A percentile compares a stretch with the other conserved stretches of the same genome.
phyloP scores from a whole-genome alignment of 345 rosid species.

The Luvunga scandens region DNA sequence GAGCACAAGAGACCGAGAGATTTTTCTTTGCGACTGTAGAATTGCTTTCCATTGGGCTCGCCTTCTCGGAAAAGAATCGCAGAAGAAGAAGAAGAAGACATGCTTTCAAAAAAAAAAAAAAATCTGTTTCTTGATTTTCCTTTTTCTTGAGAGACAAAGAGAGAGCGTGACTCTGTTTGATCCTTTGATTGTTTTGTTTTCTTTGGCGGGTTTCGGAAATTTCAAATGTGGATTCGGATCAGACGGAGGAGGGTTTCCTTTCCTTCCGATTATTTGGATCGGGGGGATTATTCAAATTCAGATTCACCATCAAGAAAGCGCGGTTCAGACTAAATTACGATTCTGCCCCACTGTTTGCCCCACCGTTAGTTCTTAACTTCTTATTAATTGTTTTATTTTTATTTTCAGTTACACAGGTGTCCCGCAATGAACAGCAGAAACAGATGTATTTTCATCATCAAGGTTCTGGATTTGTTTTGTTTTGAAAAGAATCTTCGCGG shows the following conservation, averaged over 20 bases:
- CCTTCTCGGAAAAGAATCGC: slow-evolving; percentile 29
- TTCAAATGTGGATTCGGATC: slow-evolving; percentile 35
- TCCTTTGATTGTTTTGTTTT: too few species aligned
- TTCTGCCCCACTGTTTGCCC: background rate
- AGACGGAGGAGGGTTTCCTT: background rate
- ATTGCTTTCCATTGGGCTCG: slow-evolving; percentile 35
- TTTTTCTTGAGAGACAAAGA: background rate
- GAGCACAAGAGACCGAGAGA: slow-evolving; percentile 74
- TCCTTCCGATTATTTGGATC: background rate
- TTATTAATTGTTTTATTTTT: too few species aligned
- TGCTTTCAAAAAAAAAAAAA: background rate
- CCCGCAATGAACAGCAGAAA: too few species aligned
- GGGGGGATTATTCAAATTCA: slow-evolving; percentile 20
- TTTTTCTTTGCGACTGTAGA: slow-evolving; percentile 74
- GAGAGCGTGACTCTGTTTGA: background rate
- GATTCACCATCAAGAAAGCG: slow-evolving; percentile 2
- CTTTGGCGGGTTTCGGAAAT: slow-evolving; percentile 29
- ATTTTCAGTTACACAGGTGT: too few species aligned
- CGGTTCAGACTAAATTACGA: background rate
- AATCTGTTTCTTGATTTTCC: too few species aligned
- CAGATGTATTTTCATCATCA: too few species aligned
- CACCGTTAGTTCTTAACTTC: too few species aligned
- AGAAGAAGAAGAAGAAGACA: slow-evolving; percentile 12
- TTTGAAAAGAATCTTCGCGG: too few species aligned
- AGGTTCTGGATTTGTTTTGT: too few species aligned